Percentiles rank a stretch among this genome's conserved stretches.
phyloP scores from a whole-genome alignment of 2,329 filamentous ascomycete genomes.

The Hymenoscyphus fructigenus region DNA sequence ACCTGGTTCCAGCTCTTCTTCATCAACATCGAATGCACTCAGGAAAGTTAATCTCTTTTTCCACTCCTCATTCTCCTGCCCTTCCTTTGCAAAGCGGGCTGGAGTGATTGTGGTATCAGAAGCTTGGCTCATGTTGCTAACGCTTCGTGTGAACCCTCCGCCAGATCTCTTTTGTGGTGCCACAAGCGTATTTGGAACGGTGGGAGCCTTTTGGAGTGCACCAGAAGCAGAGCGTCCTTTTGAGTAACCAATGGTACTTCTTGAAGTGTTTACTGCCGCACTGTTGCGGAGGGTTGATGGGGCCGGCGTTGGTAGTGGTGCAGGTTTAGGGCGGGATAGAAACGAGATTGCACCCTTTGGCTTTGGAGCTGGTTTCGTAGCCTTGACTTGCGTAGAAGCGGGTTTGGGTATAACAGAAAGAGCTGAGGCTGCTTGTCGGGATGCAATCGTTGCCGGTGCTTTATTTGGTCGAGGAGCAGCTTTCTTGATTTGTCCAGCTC shows the following conservation, averaged over 20 bases:
- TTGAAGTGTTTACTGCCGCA: constrained; percentile 66
- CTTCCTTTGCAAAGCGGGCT: constrained; percentile 41
- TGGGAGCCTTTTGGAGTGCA: constrained; percentile 32
- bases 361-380: constrained; percentile 35
- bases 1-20: constrained; percentile 41
- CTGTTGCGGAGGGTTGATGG: constrained; percentile 56
- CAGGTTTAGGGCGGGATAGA: constrained; percentile 42
- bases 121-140: constrained; percentile 39
- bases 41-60: constrained; percentile 52
- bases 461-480: constrained; percentile 23
- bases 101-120: constrained; percentile 51
- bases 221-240: constrained; percentile 63
- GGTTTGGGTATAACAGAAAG: constrained; percentile 45
- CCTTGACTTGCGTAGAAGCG: constrained; percentile 25
- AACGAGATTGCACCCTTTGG: constrained; percentile 39
- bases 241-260: constrained; percentile 81
- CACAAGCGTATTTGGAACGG: constrained; percentile 9
- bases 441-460: constrained; percentile 51
- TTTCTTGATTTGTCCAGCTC: constrained; percentile 25
- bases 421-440: constrained; percentile 55
- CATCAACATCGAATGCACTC: constrained; percentile 55
- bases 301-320: constrained; percentile 44
- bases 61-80: constrained; percentile 37
- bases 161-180: constrained; percentile 12
- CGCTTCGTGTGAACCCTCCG: constrained; percentile 27